phyloP scores from a whole-genome alignment of 768 basidiomycete genomes.

The Piloderma croceum region DNA sequence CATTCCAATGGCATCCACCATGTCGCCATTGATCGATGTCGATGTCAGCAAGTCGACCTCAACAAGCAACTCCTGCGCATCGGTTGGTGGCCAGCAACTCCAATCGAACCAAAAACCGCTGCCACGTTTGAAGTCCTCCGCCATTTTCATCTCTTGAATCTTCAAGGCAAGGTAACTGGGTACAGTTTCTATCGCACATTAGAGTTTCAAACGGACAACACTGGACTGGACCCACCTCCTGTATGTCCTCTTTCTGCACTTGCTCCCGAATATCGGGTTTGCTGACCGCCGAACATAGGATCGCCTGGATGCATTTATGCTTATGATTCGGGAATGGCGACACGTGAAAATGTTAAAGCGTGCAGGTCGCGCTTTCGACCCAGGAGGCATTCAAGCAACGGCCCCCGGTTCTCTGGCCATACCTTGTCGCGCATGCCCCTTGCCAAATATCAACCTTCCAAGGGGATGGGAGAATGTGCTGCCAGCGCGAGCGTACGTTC shows the following conservation, averaged over 20 bases:
- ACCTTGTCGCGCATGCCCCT: not conserved
- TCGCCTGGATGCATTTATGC: conserved; percentile 6
- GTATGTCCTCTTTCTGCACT: not conserved
- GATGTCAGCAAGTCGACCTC: conserved; percentile 4
- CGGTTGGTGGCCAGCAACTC: conserved; percentile 19
- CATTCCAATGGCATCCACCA: conserved; percentile 18
- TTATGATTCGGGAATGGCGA: conserved; percentile 2
- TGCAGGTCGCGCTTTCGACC: not conserved
- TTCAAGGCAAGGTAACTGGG: conserved; percentile 11
- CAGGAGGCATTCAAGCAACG: too few species aligned
- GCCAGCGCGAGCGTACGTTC: not conserved
- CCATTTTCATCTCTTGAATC: conserved; percentile 16
- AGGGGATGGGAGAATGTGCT: not conserved
- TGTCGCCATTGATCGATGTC: conserved; percentile 13
- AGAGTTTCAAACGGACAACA: conserved; percentile 4
- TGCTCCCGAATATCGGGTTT: not conserved
- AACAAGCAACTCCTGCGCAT: conserved; percentile 13
- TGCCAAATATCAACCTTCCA: not conserved
- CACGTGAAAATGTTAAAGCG: not conserved
- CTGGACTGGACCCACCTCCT: conserved; percentile 3
- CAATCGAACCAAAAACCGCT: conserved; percentile 12
- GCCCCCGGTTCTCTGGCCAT: too few species aligned
- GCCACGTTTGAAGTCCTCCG: conserved; percentile 17
- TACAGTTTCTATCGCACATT: conserved; percentile 17
- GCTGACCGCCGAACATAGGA: conserved; percentile 4